phyloP scores from a whole-genome alignment of 73 alveolate species.

The Tetrahymena malaccensis region DNA sequence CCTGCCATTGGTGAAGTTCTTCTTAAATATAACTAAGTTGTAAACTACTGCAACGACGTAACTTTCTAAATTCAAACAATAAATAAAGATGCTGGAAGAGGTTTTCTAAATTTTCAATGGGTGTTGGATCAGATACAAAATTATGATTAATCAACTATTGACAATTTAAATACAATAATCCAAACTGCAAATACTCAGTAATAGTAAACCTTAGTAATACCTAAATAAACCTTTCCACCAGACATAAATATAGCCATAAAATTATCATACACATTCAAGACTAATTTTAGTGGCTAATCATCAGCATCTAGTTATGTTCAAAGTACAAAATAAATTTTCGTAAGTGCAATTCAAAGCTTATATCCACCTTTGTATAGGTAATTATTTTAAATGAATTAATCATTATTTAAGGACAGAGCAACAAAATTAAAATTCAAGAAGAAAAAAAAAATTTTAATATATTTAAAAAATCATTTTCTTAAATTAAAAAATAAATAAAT shows the following conservation, averaged over 20 bases:
- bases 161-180: background rate
- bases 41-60: background rate
- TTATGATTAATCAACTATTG: background rate
- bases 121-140: too few species aligned
- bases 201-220: too few species aligned
- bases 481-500: too few species aligned
- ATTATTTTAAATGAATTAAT: too few species aligned
- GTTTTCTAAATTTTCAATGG: background rate
- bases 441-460: too few species aligned
- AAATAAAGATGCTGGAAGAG: background rate
- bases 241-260: background rate
- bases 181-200: too few species aligned
- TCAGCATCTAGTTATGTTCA: background rate
- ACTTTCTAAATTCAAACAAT: background rate
- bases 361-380: background rate
- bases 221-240: background rate
- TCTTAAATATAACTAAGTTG: too few species aligned
- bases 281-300: background rate
- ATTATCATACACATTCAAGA: too few species aligned
- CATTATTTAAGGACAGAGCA: too few species aligned
- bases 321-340: too few species aligned
- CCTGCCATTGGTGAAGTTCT: background rate
- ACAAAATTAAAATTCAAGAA: too few species aligned
- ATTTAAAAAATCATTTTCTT: too few species aligned
- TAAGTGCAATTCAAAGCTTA: background rate